Conservation (phyloP, 1,284 basidiomycete genomes). For the Fomes fomentarius region DNA sequence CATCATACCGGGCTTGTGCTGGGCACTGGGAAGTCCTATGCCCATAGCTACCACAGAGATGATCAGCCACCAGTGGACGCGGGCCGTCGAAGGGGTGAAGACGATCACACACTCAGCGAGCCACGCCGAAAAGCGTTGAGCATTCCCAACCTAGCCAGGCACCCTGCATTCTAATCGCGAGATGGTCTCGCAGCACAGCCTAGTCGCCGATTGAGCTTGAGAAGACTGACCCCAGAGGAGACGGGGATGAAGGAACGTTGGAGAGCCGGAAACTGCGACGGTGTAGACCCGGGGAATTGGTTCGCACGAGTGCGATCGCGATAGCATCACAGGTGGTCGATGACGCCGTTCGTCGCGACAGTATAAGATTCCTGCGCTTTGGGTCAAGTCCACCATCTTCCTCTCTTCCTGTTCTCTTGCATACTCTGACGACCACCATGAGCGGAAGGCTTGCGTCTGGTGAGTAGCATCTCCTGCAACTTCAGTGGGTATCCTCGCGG, state of each 20-base stretch:
- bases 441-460: conserved; percentile 40
- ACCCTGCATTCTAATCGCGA: no score
- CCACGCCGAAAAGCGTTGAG: no score
- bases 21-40: not conserved
- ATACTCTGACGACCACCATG: conserved; percentile 28
- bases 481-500: no score
- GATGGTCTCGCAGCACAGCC: no score
- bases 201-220: conserved; percentile 3
- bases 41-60: conserved; percentile 1
- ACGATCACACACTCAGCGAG: no score
- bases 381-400: not conserved
- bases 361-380: conserved; percentile 10
- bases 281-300: conserved; percentile 15
- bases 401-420: not conserved
- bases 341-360: conserved; percentile 13
- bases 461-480: conserved; percentile 26
- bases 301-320: conserved; percentile 24
- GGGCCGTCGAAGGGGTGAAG: no score
- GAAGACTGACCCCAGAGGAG: conserved; percentile 2
- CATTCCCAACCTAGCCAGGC: no score
- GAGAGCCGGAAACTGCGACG: conserved; percentile 5
- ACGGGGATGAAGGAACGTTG: not conserved
- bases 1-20: not conserved
- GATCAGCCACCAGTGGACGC: no score
- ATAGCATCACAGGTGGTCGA: conserved; percentile 16